Evolutionary conservation across 2,329 filamentous ascomycete genomes (phyloP).

Genomic region (Emmonsiellopsis sp.): DNA sequence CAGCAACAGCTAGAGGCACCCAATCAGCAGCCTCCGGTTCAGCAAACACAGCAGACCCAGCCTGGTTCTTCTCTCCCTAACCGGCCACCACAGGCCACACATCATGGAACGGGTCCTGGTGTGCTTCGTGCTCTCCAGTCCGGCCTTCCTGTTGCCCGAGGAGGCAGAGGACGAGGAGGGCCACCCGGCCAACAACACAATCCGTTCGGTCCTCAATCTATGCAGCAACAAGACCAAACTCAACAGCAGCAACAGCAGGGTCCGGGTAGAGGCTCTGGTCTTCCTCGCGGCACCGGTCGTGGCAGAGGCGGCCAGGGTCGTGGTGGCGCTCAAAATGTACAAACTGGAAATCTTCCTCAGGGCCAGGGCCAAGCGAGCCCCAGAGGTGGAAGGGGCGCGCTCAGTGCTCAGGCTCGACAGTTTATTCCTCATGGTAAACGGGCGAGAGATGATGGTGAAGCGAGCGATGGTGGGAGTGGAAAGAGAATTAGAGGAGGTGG

Average conservation of each 20-base stretch:
- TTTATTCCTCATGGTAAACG: conserved; percentile 51
- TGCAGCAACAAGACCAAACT: conserved; percentile 18
- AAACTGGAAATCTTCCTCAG: conserved; percentile 25
- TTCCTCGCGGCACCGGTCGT: conserved; percentile 32
- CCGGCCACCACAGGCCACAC: conserved; percentile 11
- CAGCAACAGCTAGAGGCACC: conserved; percentile 13
- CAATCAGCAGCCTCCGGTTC: conserved; percentile 16
- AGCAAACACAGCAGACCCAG: conserved; percentile 19
- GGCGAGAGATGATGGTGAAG: conserved; percentile 43
- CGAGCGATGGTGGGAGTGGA: conserved; percentile 26
- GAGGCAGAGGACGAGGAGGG: conserved; percentile 26
- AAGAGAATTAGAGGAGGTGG: conserved; percentile 40
- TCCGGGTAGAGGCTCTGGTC: conserved; percentile 26
- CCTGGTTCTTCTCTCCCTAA: conserved; percentile 12
- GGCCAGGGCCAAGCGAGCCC: conserved; percentile 21
- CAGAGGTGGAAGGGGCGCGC: conserved; percentile 25
- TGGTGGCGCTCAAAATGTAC: conserved; percentile 35
- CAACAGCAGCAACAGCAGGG: conserved; percentile 19
- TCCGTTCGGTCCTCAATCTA: conserved; percentile 16
- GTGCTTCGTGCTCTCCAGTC: conserved; percentile 35
- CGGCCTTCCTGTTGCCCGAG: conserved; percentile 34
- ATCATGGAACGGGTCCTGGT: conserved; percentile 29
- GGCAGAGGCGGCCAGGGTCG: conserved; percentile 32
- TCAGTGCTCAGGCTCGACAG: conserved; percentile 43
- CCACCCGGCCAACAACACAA: conserved; percentile 23